These are phyloP conservation scores for Chrysanthemum lavandulifolium DNA, from an alignment of 129 eudicot species.

Conservation along the genomic window DNA sequence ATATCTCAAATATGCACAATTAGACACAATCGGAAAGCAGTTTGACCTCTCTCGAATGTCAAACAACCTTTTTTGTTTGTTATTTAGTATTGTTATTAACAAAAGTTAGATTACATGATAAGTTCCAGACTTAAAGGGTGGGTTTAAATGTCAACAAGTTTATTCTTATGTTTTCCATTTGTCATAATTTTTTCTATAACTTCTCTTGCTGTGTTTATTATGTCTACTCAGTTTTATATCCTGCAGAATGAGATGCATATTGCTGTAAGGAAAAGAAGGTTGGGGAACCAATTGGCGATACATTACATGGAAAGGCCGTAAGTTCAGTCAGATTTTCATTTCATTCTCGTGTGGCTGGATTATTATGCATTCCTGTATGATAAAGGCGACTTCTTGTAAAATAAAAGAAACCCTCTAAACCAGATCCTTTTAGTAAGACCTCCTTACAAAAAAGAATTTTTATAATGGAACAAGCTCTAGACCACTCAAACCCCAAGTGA, in stretches of 20 bases:
- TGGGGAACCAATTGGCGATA: slow-evolving; percentile 81
- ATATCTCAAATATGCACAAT: slow-evolving; percentile 43
- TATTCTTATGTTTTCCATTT: neutral
- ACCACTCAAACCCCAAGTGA: neutral
- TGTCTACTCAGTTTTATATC: neutral
- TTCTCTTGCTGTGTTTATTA: neutral
- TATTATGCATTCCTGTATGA: neutral
- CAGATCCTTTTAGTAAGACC: slow-evolving; percentile 7
- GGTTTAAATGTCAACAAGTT: neutral
- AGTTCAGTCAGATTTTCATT: neutral
- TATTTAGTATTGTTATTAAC: no score
- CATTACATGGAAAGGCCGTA: slow-evolving; percentile 65
- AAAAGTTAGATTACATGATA: neutral
- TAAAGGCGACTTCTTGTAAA: neutral
- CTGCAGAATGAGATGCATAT: slow-evolving; percentile 72
- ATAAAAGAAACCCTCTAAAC: neutral
- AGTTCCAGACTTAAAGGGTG: neutral
- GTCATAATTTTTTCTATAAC: neutral
- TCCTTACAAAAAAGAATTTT: neutral
- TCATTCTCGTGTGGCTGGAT: neutral
- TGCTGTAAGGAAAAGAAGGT: slow-evolving; percentile 61
- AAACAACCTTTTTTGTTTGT: no score
- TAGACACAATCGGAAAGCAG: no score
- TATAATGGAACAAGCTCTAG: neutral
- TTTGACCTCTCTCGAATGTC: no score